Base-by-base conservation (phyloP, 2,329 filamentous ascomycete genomes). In the Cadophora sp. region DNA sequence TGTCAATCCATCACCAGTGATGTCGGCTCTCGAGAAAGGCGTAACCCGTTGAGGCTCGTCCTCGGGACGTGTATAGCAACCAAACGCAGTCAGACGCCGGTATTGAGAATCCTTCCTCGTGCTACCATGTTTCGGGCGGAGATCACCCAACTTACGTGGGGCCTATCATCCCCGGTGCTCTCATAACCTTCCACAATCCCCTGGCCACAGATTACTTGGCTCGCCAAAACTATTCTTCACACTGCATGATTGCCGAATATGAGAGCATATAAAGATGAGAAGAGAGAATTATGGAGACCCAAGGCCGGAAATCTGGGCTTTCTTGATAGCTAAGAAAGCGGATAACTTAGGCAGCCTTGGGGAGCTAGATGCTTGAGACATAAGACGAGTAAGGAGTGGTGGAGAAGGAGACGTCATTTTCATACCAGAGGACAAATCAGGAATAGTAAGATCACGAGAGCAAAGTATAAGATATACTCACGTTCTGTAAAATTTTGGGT, bases 201-300 rank as follows among this genome's bases (percentile, higher is more conserved):
- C 31, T 34, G 31, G 31, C 31, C 19, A 48, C 8, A 22, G 8
- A 48, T 48, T 48, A 48, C 43, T 48, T 48, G 19, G 43, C 43
- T 48, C 43, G 19, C 43, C 19, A 48, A 48, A 48, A 4, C 19
- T 50, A 50, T 50, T 50, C 9, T 50, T 50, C n/a, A 50, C n/a
- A 50, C 9, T 50, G 22, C 22, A 50, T 50, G 9, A 50, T 50
- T 50, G 26, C 46, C 26, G 9, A 50, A 50, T 50, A 50, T 50
- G 22, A 50, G 22, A 50, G 46, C 22, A 50, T 50, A 50, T 50
- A 50, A 50, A 50, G 46, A 50, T 50, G n/a, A 50, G 22, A 50
- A 50, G 22, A 50, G 22, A 50, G 22, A 50, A 26, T 26, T 50
- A 50, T 50, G 12, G 9, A 50, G 22, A 50, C 26, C 22, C 22